Base-by-base conservation (phyloP, 2,329 filamentous ascomycete species). In the Blastomyces parvus region DNA sequence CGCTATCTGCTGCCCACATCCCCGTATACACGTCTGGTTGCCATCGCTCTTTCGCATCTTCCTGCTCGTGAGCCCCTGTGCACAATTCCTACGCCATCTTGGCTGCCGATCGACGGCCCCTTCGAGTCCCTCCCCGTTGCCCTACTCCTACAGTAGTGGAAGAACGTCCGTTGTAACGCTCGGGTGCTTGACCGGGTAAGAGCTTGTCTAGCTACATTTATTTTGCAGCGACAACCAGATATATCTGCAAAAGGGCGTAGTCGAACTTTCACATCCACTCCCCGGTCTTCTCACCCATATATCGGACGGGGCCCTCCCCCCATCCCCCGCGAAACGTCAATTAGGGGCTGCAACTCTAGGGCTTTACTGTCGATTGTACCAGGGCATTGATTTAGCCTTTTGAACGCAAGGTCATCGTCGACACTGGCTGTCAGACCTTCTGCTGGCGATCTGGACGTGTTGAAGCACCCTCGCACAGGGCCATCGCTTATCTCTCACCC, bases 381-480 rank as follows among this genome's bases (percentile, higher is more conserved):
- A 19, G 56, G 56, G 38, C 22, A 42, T 58, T 58, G 36, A 6
- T 19, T n/a, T 42, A 36, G 5, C 19, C 22, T 27, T 58, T 58
- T 40, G 56, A 58, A 30, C 38, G 22, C n/a, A 58, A 44, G 56
- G 38, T 5, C 22, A 58, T 19, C 14, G 38, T 58, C 17, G 56
- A 58, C 56, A 44, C 56, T 58, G 56, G 56, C 38, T 58, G 56
- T 57, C 30, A 57, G 17, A 36, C 53, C 19, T 57, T 57, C 53
- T 57, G 17, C 53, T 57, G 17, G 33, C 19, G 53, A 38, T 5
- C 33, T 22, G 33, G 53, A 33, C 53, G 22, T 56, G 27, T 9
- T 53, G 50, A 38, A 53, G 50, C 53, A 56, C 19, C 40, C 17
- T 38, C 33, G 38, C 22, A n/a, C 19, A 40, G n/a, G 55, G 46